phyloP scores from a whole-genome alignment of 2,329 filamentous ascomycete genomes.

The Laburnicola sp. region DNA sequence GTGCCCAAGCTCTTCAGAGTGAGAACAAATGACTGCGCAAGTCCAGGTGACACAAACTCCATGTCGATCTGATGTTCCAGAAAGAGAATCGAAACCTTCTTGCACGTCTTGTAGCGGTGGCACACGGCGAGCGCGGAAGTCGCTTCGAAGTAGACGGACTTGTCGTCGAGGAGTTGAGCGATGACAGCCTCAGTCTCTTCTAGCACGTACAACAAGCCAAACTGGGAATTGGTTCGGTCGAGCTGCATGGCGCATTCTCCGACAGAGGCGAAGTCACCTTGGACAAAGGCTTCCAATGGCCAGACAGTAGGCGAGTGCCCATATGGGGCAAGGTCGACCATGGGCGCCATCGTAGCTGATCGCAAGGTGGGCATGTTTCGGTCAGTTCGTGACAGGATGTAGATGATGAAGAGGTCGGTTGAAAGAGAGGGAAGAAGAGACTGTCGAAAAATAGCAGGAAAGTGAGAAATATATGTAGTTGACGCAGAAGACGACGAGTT shows the following conservation, averaged over 20 bases:
- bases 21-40: constrained; percentile 16
- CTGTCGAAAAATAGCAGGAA: no score
- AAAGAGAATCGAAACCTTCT: constrained; percentile 21
- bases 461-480: no score
- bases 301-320: constrained; percentile 11
- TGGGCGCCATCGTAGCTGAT: not conserved
- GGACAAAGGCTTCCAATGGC: constrained; percentile 13
- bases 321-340: not conserved
- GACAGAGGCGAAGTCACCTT: constrained; percentile 12
- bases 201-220: constrained; percentile 17
- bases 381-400: no score
- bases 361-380: no score
- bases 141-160: constrained; percentile 22
- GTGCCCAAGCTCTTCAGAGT: constrained; percentile 12
- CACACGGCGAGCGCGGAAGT: constrained; percentile 15
- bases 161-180: constrained; percentile 14
- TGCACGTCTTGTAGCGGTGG: constrained; percentile 12
- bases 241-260: constrained; percentile 8
- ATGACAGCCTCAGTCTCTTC: not conserved
- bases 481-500: no score
- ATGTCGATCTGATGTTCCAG: constrained; percentile 22
- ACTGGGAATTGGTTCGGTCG: constrained; percentile 21
- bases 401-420: no score
- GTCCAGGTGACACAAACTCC: constrained; percentile 16
- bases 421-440: no score